Percentiles rank a stretch among this genome's conserved stretches.
Evolutionary conservation across 2,329 filamentous ascomycete genomes (phyloP).

Genomic region (Penicillium fuscoglaucum): DNA sequence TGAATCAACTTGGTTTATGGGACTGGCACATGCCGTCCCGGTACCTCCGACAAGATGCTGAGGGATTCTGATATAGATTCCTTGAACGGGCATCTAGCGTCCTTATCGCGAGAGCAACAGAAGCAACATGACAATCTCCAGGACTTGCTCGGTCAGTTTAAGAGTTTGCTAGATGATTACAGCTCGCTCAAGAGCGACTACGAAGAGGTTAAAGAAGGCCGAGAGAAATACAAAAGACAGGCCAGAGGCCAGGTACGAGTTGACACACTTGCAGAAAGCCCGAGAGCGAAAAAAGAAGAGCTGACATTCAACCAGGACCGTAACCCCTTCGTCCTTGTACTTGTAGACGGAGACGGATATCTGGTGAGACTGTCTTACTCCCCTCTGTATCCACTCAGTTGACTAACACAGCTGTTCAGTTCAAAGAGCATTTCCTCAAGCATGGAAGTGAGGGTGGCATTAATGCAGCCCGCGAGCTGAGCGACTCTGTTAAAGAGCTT

Average conservation of each 20-base stretch:
- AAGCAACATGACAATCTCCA: conserved; percentile 34
- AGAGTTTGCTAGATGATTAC: conserved; percentile 55
- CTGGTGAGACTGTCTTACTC: conserved; percentile 27
- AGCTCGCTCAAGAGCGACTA: conserved; percentile 58
- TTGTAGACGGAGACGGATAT: conserved; percentile 65
- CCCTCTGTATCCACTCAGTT: conserved; percentile 54
- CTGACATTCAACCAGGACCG: conserved; percentile 41
- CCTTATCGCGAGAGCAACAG: conserved; percentile 27
- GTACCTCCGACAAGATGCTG: conserved; percentile 19
- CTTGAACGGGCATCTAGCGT: conserved; percentile 20
- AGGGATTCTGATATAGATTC: conserved; percentile 30
- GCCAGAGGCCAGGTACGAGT: conserved; percentile 45
- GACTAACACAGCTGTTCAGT: conserved; percentile 54
- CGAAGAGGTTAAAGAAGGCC: conserved; percentile 56
- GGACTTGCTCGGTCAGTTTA: conserved; percentile 43
- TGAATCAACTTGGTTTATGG: conserved; percentile 11
- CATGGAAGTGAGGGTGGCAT: conserved; percentile 56
- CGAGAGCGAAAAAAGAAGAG: neutral
- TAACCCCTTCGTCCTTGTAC: conserved; percentile 60
- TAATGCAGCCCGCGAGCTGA: conserved; percentile 56
- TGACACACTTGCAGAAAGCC: neutral
- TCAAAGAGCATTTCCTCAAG: conserved; percentile 53
- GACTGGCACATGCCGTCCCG: conserved; percentile 25
- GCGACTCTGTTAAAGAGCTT: conserved; percentile 52
- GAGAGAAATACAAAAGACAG: conserved; percentile 58